phyloP scores from a whole-genome alignment of 306 rosid genomes.

The Carpinus viminea region DNA sequence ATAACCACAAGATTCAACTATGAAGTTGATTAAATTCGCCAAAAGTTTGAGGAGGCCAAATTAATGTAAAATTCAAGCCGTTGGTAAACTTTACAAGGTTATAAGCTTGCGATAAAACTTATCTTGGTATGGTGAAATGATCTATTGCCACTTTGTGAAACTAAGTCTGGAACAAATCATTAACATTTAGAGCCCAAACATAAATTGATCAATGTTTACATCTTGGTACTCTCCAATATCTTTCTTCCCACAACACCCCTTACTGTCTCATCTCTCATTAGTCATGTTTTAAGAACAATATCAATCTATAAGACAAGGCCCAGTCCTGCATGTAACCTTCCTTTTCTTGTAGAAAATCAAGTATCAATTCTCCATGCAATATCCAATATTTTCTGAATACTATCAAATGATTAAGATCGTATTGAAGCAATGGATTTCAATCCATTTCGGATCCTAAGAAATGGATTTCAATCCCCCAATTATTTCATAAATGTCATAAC shows the following conservation, averaged over 20 bases:
- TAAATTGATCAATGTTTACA: background rate
- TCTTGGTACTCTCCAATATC: background rate
- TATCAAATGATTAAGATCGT: slow-evolving; percentile 5
- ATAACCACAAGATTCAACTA: background rate
- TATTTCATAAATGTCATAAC: background rate
- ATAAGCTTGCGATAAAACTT: background rate
- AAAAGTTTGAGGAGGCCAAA: background rate
- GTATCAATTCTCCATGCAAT: background rate
- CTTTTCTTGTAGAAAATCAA: background rate
- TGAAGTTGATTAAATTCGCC: background rate
- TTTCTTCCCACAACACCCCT: background rate
- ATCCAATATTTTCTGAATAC: background rate
- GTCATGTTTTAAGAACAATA: background rate
- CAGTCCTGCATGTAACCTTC: background rate
- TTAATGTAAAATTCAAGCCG: background rate
- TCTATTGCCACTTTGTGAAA: background rate
- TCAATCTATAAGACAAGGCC: background rate
- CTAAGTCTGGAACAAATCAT: background rate
- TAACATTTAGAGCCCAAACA: background rate
- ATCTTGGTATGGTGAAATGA: no score
- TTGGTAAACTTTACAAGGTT: background rate
- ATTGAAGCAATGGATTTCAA: background rate
- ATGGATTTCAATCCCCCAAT: background rate
- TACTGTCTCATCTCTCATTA: background rate
- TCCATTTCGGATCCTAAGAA: no score